Evolutionary conservation across 306 rosid species (phyloP).

Genomic region (Castanospermum australe): DNA sequence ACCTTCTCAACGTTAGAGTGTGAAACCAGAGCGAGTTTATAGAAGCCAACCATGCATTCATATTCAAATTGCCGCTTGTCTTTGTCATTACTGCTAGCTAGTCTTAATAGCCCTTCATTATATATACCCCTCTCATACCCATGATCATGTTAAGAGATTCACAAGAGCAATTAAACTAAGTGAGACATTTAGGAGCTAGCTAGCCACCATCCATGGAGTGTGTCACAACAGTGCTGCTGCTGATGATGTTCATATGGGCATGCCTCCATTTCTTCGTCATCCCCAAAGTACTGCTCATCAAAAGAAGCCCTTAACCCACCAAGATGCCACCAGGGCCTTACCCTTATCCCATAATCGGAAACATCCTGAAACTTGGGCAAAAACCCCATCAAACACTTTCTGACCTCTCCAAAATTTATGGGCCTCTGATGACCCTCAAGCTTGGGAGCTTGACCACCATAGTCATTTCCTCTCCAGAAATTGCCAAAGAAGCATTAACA

Average conservation of each 20-base stretch:
- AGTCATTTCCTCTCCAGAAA: neutral
- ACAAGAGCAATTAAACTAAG: neutral
- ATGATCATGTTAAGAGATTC: neutral
- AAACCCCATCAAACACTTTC: neutral
- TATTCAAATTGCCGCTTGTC: too few relatives aligned
- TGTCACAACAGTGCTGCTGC: neutral
- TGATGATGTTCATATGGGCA: neutral
- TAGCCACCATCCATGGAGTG: neutral
- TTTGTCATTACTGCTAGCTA: too few relatives aligned
- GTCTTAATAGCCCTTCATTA: too few relatives aligned
- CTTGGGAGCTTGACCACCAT: conserved; percentile 37
- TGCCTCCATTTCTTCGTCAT: neutral
- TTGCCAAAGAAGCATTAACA: conserved; percentile 11
- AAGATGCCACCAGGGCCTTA: neutral
- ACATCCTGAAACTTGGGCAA: neutral
- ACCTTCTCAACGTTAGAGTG: too few relatives aligned
- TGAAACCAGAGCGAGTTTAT: too few relatives aligned
- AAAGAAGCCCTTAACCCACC: neutral
- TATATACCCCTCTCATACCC: too few relatives aligned
- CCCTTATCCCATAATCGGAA: conserved; percentile 1
- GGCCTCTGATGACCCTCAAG: conserved; percentile 39
- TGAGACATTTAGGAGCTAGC: neutral
- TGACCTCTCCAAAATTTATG: conserved; percentile 30
- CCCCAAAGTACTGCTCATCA: neutral
- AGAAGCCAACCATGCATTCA: too few relatives aligned